Evolutionary conservation across 257 asterid species (phyloP), one percentile per base, ranked within the genome.

Genomic region (Solanum chiquidenum): DNA sequence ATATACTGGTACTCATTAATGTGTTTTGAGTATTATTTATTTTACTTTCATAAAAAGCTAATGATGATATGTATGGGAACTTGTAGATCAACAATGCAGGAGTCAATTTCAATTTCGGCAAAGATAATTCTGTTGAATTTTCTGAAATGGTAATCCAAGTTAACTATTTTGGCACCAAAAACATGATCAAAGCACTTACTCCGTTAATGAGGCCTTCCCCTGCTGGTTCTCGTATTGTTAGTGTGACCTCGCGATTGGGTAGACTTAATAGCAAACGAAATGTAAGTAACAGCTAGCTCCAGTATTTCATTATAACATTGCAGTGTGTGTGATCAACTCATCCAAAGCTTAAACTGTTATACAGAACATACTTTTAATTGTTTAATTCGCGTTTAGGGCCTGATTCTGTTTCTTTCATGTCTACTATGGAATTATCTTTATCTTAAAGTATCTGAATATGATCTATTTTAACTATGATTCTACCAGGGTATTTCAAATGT

Each of bases 11-110:
- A 62, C 14, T 52, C 23, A 37, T 18, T 88, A 49, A 44, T 44
- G 11, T 37, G 12, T 58, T 8, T 33, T 29, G 72, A n/a, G 21
- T 83, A 29, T 11, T 49, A 13, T 55, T 34, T 23, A 40, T 9
- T 33, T 9, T 34, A 21, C 8, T 25, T 58, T 42, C 77, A 66
- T 13, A 27, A 55, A 46, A 55, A 46, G 37, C 80, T 89, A 91
- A 88, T 76, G 74, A 86, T 76, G 74, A 16, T 86, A 40, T 27
- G 58, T 72, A 37, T 80, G 88, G 86, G 87, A 27, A 13, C 18
- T 69, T 92, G 84, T 86, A 96, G 99, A 91, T 96, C 66, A 96
- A 95, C 90, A 96, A 94, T 89, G 99, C 99, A 35, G 99, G 99
- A 88, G 94, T 94, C 31, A 96, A 95, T 90, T 93, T 89, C 93